Conservation (phyloP, 2,329 filamentous ascomycete genomes). For the Diaporthe citrichinensis region DNA sequence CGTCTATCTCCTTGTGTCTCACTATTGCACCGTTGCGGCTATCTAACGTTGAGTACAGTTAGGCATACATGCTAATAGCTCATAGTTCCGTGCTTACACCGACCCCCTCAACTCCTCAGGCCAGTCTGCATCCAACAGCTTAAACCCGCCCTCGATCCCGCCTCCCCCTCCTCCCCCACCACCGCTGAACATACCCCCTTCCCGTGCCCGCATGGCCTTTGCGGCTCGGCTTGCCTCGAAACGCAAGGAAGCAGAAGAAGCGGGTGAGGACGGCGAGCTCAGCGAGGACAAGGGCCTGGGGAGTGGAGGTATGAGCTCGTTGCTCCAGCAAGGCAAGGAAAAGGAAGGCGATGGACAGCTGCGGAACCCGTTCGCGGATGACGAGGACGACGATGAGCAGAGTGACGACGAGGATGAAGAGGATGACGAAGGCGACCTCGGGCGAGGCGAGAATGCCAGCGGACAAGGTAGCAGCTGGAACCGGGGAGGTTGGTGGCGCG, state of each 20-base stretch:
- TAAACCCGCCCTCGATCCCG: conserved; percentile 71
- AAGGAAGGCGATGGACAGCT: conserved; percentile 48
- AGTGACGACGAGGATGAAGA: conserved; percentile 68
- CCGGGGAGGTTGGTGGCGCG: conserved; percentile 54
- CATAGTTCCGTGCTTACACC: conserved; percentile 72
- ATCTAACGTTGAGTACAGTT: conserved; percentile 26
- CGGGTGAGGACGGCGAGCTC: conserved; percentile 55
- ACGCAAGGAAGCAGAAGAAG: conserved; percentile 63
- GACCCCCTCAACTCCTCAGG: conserved; percentile 65
- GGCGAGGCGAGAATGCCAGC: conserved; percentile 50
- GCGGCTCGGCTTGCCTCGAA: conserved; percentile 88
- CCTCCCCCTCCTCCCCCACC: conserved; percentile 78
- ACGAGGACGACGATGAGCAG: conserved; percentile 63
- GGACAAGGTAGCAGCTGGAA: conserved; percentile 51
- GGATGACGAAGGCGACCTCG: conserved; percentile 55
- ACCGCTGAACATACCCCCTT: conserved; percentile 87
- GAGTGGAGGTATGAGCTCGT: conserved; percentile 30
- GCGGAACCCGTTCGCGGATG: conserved; percentile 70
- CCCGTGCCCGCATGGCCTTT: conserved; percentile 88
- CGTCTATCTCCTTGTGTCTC: conserved; percentile 28
- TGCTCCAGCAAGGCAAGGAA: conserved; percentile 37
- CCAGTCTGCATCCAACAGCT: conserved; percentile 49
- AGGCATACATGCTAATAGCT: conserved; percentile 35
- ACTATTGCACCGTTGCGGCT: conserved; percentile 27
- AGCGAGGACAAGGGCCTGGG: conserved; percentile 45